phyloP scores from a whole-genome alignment of 768 basidiomycete species.

The Tulasnella sp. region DNA sequence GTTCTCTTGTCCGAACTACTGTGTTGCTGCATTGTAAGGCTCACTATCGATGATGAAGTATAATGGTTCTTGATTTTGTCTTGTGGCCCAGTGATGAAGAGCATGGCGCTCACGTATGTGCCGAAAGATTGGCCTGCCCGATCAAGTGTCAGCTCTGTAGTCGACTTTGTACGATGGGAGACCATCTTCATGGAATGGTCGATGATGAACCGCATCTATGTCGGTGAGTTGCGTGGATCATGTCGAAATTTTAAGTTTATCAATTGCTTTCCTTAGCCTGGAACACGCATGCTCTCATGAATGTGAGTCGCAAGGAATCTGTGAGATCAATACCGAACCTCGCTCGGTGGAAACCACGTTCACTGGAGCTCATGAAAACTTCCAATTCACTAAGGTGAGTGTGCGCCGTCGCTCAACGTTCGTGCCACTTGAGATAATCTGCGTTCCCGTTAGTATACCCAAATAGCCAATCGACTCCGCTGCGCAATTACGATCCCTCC shows the following conservation, averaged over 20 bases:
- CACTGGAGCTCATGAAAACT: slow-evolving; percentile 44
- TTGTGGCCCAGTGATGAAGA: slow-evolving; percentile 29
- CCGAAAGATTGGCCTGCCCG: slow-evolving; percentile 38
- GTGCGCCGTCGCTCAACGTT: not conserved
- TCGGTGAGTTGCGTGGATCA: slow-evolving; percentile 30
- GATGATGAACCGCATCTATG: slow-evolving; percentile 37
- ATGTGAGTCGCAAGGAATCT: slow-evolving; percentile 40
- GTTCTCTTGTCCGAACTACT: slow-evolving; percentile 34
- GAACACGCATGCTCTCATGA: slow-evolving; percentile 34
- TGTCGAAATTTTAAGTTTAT: no score
- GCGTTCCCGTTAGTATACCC: slow-evolving; percentile 10
- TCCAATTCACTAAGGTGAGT: slow-evolving; percentile 49
- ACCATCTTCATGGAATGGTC: slow-evolving; percentile 43
- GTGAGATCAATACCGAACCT: slow-evolving; percentile 45
- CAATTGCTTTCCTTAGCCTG: slow-evolving; percentile 28
- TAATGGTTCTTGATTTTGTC: not conserved
- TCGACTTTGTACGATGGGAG: slow-evolving; percentile 34
- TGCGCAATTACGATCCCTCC: slow-evolving; percentile 38
- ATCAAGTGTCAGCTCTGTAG: slow-evolving; percentile 42
- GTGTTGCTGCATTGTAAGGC: slow-evolving; percentile 20
- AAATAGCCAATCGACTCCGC: slow-evolving; percentile 40
- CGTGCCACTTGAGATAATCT: not conserved
- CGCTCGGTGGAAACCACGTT: slow-evolving; percentile 51
- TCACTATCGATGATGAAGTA: not conserved
- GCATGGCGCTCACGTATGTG: slow-evolving; percentile 39